Conservation (phyloP, 371 early-diverging fungal species). For the Sporodiniella umbellata region DNA sequence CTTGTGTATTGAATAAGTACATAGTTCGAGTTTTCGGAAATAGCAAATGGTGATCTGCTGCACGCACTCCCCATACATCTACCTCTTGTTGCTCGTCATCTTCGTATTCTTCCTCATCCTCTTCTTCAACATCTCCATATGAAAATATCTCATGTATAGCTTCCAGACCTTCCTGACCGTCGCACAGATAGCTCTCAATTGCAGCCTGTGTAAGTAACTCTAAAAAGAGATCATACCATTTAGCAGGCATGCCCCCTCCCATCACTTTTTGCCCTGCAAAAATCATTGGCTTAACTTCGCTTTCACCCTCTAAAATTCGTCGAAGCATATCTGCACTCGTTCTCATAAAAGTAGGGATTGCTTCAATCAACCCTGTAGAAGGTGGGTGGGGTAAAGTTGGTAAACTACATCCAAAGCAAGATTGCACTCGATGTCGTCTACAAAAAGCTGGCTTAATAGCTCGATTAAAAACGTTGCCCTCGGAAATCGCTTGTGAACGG, state of each 20-base stretch:
- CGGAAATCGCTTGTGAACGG: conserved; percentile 1
- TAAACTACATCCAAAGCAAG: background rate
- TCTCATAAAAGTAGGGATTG: conserved; percentile 55
- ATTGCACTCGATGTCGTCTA: conserved; percentile 17
- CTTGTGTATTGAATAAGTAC: conserved; percentile 43
- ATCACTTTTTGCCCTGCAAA: conserved; percentile 47
- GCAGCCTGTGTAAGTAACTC: conserved; percentile 61
- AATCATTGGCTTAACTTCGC: conserved; percentile 26
- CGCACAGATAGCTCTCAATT: conserved; percentile 58
- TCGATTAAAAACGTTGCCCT: conserved; percentile 9
- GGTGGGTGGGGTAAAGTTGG: conserved; percentile 2
- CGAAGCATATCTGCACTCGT: conserved; percentile 54
- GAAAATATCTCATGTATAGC: conserved; percentile 55
- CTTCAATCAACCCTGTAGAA: conserved; percentile 47
- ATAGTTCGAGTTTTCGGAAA: conserved; percentile 52
- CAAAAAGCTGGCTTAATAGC: conserved; percentile 27
- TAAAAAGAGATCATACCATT: conserved; percentile 58
- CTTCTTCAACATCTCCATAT: conserved; percentile 36
- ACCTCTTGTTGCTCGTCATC: conserved; percentile 25
- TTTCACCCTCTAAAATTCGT: conserved; percentile 28
- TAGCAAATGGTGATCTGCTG: conserved; percentile 48
- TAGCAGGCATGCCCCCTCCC: conserved; percentile 55
- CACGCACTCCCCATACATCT: conserved; percentile 37
- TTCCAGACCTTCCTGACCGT: conserved; percentile 48
- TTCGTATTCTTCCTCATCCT: conserved; percentile 21